A percentile compares a stretch with the other conserved stretches of the same genome.
Conservation (phyloP, 2,329 filamentous ascomycete species). For the Periconia macrospinosa region DNA sequence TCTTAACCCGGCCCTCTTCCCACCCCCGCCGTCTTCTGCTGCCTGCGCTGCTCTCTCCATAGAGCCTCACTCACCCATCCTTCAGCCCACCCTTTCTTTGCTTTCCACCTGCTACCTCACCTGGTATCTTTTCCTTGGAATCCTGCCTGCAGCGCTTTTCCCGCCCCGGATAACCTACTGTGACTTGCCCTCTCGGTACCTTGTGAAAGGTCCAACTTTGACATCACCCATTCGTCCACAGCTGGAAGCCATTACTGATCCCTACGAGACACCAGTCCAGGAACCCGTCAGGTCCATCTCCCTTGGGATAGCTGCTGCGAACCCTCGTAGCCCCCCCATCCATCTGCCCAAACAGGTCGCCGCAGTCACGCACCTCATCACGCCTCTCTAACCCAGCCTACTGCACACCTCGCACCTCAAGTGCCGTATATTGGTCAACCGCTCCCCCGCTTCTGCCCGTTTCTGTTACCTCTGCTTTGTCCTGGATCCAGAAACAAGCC, state of each 20-base stretch:
- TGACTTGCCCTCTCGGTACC: slow-evolving; percentile 22
- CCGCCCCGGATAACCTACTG: slow-evolving; percentile 14
- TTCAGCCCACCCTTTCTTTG: slow-evolving; percentile 24
- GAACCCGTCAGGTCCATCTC: not conserved
- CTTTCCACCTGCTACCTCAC: slow-evolving; percentile 14
- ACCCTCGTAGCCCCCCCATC: slow-evolving; percentile 14
- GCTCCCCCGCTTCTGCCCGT: slow-evolving; percentile 33
- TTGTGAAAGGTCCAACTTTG: slow-evolving; percentile 6
- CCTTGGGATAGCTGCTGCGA: slow-evolving; percentile 7
- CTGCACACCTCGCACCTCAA: slow-evolving; percentile 28
- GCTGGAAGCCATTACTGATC: not conserved
- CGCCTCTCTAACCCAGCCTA: slow-evolving; percentile 23
- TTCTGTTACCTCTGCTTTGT: slow-evolving; percentile 25
- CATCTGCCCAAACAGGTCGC: slow-evolving; percentile 25
- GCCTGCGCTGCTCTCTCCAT: slow-evolving; percentile 22
- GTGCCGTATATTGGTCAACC: slow-evolving; percentile 42
- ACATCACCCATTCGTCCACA: no score
- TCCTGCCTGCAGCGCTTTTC: slow-evolving; percentile 18
- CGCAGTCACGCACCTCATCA: slow-evolving; percentile 34
- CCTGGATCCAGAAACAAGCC: slow-evolving; percentile 30
- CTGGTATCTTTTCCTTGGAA: not conserved
- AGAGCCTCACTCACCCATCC: slow-evolving; percentile 31
- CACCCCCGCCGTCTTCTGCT: slow-evolving; percentile 22
- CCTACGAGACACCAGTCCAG: not conserved
- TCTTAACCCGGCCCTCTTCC: slow-evolving; percentile 5